Percentiles rank a stretch among this genome's conserved stretches.
Evolutionary conservation across 495 filamentous ascomycete species (phyloP).

Genomic region (Penicillium lagena): DNA sequence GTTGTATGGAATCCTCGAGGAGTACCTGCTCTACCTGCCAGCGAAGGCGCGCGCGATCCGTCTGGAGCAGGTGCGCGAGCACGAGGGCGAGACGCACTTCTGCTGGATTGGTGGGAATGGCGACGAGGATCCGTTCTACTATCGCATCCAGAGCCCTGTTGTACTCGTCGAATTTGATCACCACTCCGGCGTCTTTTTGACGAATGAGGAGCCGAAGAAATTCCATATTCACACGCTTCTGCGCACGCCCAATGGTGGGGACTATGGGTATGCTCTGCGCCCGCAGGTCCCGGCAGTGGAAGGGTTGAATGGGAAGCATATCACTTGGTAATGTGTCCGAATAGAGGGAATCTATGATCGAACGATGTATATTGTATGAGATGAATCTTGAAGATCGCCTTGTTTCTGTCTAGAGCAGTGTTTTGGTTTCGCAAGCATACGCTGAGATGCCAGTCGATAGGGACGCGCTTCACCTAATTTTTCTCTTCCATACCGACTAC

Average conservation of each 20-base stretch:
- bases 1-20: slow-evolving; percentile 48
- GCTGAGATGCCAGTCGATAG: too few relatives aligned
- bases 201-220: slow-evolving; percentile 64
- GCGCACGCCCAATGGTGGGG: slow-evolving; percentile 64
- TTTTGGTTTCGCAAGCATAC: too few relatives aligned
- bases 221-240: slow-evolving; percentile 72
- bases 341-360: neutral
- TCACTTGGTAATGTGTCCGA: slow-evolving; percentile 26
- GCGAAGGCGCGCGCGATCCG: slow-evolving; percentile 40
- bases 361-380: slow-evolving; percentile 12
- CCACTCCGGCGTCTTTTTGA: slow-evolving; percentile 72
- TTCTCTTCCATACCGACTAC: too few relatives aligned
- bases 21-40: slow-evolving; percentile 62
- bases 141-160: slow-evolving; percentile 67
- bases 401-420: neutral
- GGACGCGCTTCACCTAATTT: too few relatives aligned
- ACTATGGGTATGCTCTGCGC: slow-evolving; percentile 59
- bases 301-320: slow-evolving; percentile 33
- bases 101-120: slow-evolving; percentile 66
- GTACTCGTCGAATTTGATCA: slow-evolving; percentile 72
- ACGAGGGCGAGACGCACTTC: slow-evolving; percentile 64
- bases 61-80: slow-evolving; percentile 41
- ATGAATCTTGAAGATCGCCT: slow-evolving; percentile 6
- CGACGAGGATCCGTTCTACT: slow-evolving; percentile 68
- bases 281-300: slow-evolving; percentile 31